A percentile compares a stretch with the other conserved stretches of the same genome.
Evolutionary conservation across 1,284 basidiomycete genomes (phyloP).

Genomic region (Prillingera fragicola): DNA sequence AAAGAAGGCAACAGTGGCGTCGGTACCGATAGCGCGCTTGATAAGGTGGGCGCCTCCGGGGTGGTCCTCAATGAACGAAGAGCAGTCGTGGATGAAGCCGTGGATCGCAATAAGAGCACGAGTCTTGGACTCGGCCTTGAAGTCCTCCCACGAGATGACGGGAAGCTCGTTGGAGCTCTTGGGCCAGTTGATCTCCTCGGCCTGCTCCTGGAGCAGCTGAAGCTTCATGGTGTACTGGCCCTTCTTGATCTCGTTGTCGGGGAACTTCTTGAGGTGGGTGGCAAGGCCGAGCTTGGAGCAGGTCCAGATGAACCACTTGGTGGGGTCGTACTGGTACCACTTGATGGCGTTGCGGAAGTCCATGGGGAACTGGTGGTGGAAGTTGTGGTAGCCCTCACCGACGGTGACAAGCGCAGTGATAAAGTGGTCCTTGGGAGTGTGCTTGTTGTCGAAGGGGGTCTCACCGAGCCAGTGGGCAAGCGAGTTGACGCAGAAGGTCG

Average conservation of each 20-base stretch:
- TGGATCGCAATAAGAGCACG: conserved; percentile 74
- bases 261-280: conserved; percentile 82
- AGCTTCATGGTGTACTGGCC: conserved; percentile 90
- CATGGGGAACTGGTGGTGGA: conserved; percentile 89
- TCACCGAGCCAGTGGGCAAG: conserved; percentile 92
- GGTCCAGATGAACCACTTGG: conserved; percentile 82
- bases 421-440: conserved; percentile 82
- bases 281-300: conserved; percentile 66
- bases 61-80: conserved; percentile 81
- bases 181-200: conserved; percentile 72
- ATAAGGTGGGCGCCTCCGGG: conserved; percentile 71
- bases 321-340: conserved; percentile 75
- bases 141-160: conserved; percentile 75
- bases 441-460: conserved; percentile 88
- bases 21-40: conserved; percentile 63
- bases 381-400: conserved; percentile 95
- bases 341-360: conserved; percentile 90
- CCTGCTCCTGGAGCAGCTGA: conserved; percentile 67
- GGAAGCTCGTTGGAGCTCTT: conserved; percentile 59
- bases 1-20: conserved; percentile 88
- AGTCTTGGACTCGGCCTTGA: conserved; percentile 65
- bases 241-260: conserved; percentile 87
- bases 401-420: conserved; percentile 81
- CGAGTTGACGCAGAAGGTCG: conserved; percentile 92
- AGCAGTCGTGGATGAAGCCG: conserved; percentile 86